Base-by-base conservation (phyloP, 345 rosid species). In the Erodium maritimum region DNA sequence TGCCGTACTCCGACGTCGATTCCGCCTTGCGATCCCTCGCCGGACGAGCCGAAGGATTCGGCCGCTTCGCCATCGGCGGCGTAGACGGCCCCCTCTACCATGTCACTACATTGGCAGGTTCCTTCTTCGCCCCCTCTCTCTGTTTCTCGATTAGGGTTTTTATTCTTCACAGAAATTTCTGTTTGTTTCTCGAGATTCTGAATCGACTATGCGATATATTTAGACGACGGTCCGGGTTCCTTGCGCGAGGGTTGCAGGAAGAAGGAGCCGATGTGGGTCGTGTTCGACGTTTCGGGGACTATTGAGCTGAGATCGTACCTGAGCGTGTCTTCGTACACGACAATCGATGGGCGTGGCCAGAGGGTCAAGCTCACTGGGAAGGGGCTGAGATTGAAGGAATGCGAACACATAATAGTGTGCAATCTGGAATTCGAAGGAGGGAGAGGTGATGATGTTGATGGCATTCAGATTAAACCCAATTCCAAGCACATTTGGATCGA, bases 161-260 rank as follows among this genome's bases (percentile, higher is more conserved):
- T 37, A 1, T 5, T 37, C 10, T 37, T 1, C 10, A 5, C 13
- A 5, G 6, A 37, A 4, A 1, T 37, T 4, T 37, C 6, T 37
- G 46, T 37, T 4, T 37, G 13, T 37, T 37, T 5, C 13, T 37
- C 46, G 6, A 12, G 13, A 37, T 37, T 37, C 13, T 37, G 46
- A 29, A 8, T 29, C 34, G 34, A 29, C 34, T 29, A 8, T 29
- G 34, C 8, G 34, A 3, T 29, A 29, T 56, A 63, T 73, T 68
- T 46, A 94, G 99, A 90, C 62, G 96, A 87, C 25, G 99, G 93
- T 34, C 93, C 95, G 5, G 96, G 97, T 68, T 84, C 97, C 6
- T 72, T 90, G 37, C 79, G 96, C 22, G 80, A 84, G 19, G 97
- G 83, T 61, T 94, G 99, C 54, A 71, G 77, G 25, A 80, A 50